Base-by-base conservation (phyloP, 2,329 filamentous ascomycete species). In the Pseudogymnoascus sp. region DNA sequence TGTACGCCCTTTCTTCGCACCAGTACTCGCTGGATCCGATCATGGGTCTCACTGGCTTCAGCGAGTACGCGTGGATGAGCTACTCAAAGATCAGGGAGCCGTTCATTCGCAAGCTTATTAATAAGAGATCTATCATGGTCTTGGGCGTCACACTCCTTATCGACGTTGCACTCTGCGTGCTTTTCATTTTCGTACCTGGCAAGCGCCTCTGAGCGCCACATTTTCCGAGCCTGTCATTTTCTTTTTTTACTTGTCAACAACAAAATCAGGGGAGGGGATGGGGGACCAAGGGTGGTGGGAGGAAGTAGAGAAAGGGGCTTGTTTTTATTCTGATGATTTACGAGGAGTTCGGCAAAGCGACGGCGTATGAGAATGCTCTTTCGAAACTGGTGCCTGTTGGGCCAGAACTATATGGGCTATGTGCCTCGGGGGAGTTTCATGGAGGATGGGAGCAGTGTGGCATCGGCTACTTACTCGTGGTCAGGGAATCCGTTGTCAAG, bases 161-260 rank as follows among this genome's bases (percentile, higher is more conserved):
- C 63, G 90, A 93, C 68, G 87, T 90, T 3, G 90, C 87, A n/a
- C 79, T 98, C 13, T 91, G 90, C 71, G 84, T 95, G 65, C 80
- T 99, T 25, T 99, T 99, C 79, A 93, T 97, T 70, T 88, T 99
- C 65, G 95, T 99, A 4, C 95, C 95, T 1, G 93, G 95, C 63
- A 96, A 90, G 75, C 82, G 90, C 66, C 81, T 96, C 51, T 95
- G 74, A 79, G 16, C 60, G 48, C 19, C n/a, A 6, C 48, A 13
- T 57, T 28, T 57, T 31, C 48, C 1, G 14, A 54, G 48, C n/a
- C 25, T 19, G 25, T 54, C 7, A 13, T 25, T 54, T 54, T 31
- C 10, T 11, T 54, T 54, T 31, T 31, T 13, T 19, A 51, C 48
- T 48, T 7, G 25, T 57, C 25, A 4, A 23, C 48, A 57, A 57